Base-by-base conservation (phyloP, 1,139 yeast genomes). In the Blastobotrys capitulatus region DNA sequence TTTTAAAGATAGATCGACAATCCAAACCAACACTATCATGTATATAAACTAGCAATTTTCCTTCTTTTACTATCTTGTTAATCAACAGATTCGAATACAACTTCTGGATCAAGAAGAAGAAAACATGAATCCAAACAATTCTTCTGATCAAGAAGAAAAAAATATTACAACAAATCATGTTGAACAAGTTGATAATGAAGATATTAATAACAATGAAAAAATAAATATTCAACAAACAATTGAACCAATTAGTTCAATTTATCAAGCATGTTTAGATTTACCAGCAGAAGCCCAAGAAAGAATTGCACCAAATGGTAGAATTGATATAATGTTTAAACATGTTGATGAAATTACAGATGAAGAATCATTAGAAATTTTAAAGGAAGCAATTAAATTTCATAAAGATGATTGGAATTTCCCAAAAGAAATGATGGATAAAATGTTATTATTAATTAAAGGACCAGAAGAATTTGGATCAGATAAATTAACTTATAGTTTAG, bases 321-420 rank as follows among this genome's bases (percentile, higher is more conserved):
- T 37, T 19, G 58, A 68, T 29, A 73, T 61, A 54, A 64, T 76
- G 62, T 60, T 72, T 58, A 69, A 69, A 37, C 72, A 71, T 54
- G 64, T 74, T 44, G 67, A 64, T 27, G 55, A 55, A 15, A 55
- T 78, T 58, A 48, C 71, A 1, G 61, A 67, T n/a, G 70, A 66
- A 10, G 76, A 74, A 47, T 73, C 80, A 0, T 26, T 77, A 4
- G 68, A 63, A 22, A 71, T 77, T 40, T 63, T 80, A 46, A 56
- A 62, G 44, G 64, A 68, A 13, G 69, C 74, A 6, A 52, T 71
- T 3, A 64, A 55, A 2, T 71, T 74, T 37, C 80, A 77, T 57
- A 57, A 60, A 2, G 72, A 67, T 40, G 86, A 80, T 60, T 70
- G 73, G 48, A 80, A 80, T 57, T 72, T 79, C 54, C 75, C 79